Evolutionary conservation across 2,329 filamentous ascomycete species (phyloP).

Genomic region (Aureobasidium sp.): DNA sequence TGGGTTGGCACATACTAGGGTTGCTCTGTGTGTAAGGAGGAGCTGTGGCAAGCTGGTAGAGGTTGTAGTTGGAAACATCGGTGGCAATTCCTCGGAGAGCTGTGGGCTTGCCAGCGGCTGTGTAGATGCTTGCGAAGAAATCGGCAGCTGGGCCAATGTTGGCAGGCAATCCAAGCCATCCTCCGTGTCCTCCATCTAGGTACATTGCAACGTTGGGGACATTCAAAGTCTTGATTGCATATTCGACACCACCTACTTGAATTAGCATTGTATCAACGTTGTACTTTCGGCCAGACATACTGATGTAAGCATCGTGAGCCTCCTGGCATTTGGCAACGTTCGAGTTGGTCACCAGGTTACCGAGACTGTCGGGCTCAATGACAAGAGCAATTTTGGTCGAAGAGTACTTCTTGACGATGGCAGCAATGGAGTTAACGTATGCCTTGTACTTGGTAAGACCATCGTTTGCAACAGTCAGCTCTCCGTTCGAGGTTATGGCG

Average conservation of each 20-base stretch:
- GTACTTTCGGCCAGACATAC: slow-evolving; percentile 17
- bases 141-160: slow-evolving; percentile 46
- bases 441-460: slow-evolving; percentile 42
- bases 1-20: slow-evolving; percentile 22
- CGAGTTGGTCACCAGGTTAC: slow-evolving; percentile 55
- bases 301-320: slow-evolving; percentile 47
- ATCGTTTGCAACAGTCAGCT: slow-evolving; percentile 48
- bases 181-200: slow-evolving; percentile 55
- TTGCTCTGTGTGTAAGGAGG: slow-evolving; percentile 38
- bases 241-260: slow-evolving; percentile 36
- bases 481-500: slow-evolving; percentile 55
- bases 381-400: slow-evolving; percentile 44
- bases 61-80: slow-evolving; percentile 54
- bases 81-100: slow-evolving; percentile 46
- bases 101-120: slow-evolving; percentile 38
- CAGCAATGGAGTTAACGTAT: slow-evolving; percentile 35
- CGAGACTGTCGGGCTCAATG: slow-evolving; percentile 54
- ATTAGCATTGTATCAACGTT: background rate
- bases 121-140: slow-evolving; percentile 42
- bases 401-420: slow-evolving; percentile 45
- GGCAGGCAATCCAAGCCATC: slow-evolving; percentile 56
- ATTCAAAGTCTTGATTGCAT: slow-evolving; percentile 50
- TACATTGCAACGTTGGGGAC: slow-evolving; percentile 56
- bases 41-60: slow-evolving; percentile 39
- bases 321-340: slow-evolving; percentile 46